phyloP scores from a whole-genome alignment of 164 flowering plant genomes.

The Chloranthus sessilifolius region DNA sequence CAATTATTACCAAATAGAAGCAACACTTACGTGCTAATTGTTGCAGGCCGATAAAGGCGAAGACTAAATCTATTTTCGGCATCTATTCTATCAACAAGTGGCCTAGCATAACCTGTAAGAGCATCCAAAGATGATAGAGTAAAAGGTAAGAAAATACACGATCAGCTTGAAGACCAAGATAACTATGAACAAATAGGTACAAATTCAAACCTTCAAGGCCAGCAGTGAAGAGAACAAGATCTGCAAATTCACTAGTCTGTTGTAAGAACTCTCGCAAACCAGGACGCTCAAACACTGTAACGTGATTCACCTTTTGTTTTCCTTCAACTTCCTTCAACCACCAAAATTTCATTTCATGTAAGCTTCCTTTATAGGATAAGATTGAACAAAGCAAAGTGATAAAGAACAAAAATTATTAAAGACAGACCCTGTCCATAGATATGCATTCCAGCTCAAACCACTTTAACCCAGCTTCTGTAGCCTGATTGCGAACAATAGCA shows the following conservation, averaged over 20 bases:
- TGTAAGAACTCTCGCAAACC: slow-evolving; percentile 76
- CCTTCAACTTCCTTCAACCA: slow-evolving; percentile 76
- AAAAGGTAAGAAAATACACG: not conserved
- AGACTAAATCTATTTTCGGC: slow-evolving; percentile 42
- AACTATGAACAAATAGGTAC: not conserved
- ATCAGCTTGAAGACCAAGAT: not conserved
- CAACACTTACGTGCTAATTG: slow-evolving; percentile 72
- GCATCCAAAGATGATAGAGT: slow-evolving; percentile 4
- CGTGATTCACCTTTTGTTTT: slow-evolving; percentile 77
- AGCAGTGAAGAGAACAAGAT: slow-evolving; percentile 92
- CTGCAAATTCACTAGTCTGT: slow-evolving; percentile 72
- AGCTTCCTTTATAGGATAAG: not conserved
- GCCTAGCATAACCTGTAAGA: slow-evolving; percentile 80
- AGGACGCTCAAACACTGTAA: slow-evolving; percentile 98
- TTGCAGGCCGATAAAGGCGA: slow-evolving; percentile 89
- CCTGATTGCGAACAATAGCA: slow-evolving; percentile 54
- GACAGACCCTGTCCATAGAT: slow-evolving; percentile 77
- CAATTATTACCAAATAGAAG: slow-evolving; percentile 1
- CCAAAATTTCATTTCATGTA: not conserved
- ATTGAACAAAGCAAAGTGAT: not conserved
- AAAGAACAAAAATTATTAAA: slow-evolving; percentile 6
- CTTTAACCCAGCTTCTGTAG: slow-evolving; percentile 76
- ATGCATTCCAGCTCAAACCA: slow-evolving; percentile 94
- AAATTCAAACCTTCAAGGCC: slow-evolving; percentile 87
- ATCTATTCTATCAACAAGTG: slow-evolving; percentile 87